Evolutionary conservation across 2,329 filamentous ascomycete genomes (phyloP).

Genomic region (Cladosporium sp.): DNA sequence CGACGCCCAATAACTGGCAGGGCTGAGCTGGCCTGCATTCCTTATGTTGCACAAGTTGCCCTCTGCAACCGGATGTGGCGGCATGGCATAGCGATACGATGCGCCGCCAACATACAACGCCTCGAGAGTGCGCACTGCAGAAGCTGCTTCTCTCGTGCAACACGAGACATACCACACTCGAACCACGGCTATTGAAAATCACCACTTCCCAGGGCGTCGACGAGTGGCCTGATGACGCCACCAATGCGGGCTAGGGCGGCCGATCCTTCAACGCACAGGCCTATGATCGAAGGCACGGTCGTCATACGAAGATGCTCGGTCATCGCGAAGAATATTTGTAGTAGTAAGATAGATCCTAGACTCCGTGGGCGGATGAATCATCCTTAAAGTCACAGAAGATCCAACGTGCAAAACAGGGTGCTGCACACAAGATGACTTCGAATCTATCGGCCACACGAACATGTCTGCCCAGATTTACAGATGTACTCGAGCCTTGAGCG

Average conservation of each 20-base stretch:
- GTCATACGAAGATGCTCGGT: neutral
- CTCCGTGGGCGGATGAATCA: neutral
- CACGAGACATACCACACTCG: neutral
- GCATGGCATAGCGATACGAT: neutral
- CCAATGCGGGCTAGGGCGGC: neutral
- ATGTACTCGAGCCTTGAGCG: neutral
- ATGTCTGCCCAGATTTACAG: neutral
- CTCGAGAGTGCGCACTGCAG: too few relatives aligned
- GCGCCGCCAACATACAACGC: neutral
- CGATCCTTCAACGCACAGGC: conserved; percentile 1
- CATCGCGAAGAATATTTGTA: neutral
- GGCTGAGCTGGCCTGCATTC: conserved; percentile 5
- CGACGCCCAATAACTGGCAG: conserved; percentile 1
- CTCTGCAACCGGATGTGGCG: neutral
- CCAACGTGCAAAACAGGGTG: neutral
- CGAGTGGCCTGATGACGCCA: neutral
- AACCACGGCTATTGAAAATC: conserved; percentile 4
- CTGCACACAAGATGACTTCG: neutral
- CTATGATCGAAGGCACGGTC: conserved; percentile 1
- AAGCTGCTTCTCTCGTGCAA: neutral
- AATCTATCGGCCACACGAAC: neutral
- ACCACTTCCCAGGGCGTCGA: neutral
- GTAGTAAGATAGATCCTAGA: neutral
- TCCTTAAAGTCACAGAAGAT: neutral
- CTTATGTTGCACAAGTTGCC: conserved; percentile 4